Conservation (phyloP, 202 grass and related monocot species). For the Carex arenaria region DNA sequence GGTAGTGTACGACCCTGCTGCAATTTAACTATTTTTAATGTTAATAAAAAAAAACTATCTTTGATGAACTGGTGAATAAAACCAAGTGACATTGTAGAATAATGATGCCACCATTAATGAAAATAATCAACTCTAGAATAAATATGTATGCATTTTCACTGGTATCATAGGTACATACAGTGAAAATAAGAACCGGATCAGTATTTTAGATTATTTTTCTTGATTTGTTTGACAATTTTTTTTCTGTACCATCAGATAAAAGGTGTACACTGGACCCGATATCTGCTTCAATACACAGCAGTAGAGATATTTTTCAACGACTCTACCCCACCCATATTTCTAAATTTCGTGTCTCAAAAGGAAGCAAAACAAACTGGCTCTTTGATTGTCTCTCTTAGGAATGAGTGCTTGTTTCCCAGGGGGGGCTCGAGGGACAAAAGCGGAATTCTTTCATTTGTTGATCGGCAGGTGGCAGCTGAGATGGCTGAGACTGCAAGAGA, state of each 20-base stretch:
- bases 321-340: conserved; percentile 77
- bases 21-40: background rate
- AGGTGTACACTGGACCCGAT: conserved; percentile 90
- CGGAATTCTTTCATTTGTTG: conserved; percentile 80
- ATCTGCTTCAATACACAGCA: conserved; percentile 90
- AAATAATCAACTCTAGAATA: background rate
- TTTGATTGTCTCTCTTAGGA: conserved; percentile 81
- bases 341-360: conserved; percentile 90
- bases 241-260: conserved; percentile 63
- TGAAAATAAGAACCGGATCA: background rate
- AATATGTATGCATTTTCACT: background rate
- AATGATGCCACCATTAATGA: background rate
- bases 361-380: conserved; percentile 85
- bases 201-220: background rate
- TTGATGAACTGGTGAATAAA: background rate
- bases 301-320: conserved; percentile 91
- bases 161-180: background rate
- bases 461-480: conserved; percentile 77
- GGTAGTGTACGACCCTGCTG: no score
- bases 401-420: conserved; percentile 88
- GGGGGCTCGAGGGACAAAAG: conserved; percentile 80
- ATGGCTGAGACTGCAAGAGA: conserved; percentile 90
- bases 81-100: background rate
- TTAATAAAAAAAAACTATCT: no score
- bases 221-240: background rate